Evolutionary conservation across 768 basidiomycete genomes (phyloP).

Genomic region (Calocybe cyanea): DNA sequence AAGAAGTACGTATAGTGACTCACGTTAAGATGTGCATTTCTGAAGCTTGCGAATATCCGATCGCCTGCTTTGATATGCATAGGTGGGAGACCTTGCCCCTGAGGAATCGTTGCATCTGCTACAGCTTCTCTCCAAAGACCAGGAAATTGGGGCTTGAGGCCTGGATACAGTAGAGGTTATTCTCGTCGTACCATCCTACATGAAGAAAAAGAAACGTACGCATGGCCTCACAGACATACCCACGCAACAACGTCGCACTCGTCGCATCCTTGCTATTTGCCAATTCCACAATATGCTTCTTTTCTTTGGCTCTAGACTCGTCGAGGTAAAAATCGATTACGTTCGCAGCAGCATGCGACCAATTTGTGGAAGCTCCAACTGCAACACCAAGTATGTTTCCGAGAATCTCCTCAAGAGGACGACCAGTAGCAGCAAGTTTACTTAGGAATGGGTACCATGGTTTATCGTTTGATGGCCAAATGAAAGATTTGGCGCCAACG

Average conservation of each 20-base stretch:
- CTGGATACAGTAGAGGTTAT: slow-evolving; percentile 16
- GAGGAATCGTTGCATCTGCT: slow-evolving; percentile 29
- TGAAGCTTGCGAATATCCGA: slow-evolving; percentile 35
- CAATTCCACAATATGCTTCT: slow-evolving; percentile 33
- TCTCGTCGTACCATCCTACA: background rate
- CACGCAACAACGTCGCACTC: slow-evolving; percentile 34
- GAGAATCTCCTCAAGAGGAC: slow-evolving; percentile 38
- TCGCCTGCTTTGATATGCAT: slow-evolving; percentile 38
- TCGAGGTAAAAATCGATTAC: slow-evolving; percentile 54
- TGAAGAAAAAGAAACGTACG: slow-evolving; percentile 27
- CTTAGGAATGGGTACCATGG: slow-evolving; percentile 36
- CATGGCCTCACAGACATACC: slow-evolving; percentile 52
- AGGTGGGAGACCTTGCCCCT: slow-evolving; percentile 30
- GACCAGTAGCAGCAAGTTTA: slow-evolving; percentile 29
- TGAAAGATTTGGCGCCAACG: slow-evolving; percentile 1
- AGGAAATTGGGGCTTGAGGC: slow-evolving; percentile 36
- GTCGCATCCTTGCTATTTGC: slow-evolving; percentile 26
- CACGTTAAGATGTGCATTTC: slow-evolving; percentile 41
- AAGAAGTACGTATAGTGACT: background rate
- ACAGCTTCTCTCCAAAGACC: slow-evolving; percentile 37
- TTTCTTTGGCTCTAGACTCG: slow-evolving; percentile 33
- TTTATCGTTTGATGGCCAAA: slow-evolving; percentile 22
- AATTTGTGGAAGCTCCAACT: slow-evolving; percentile 43
- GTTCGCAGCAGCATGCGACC: slow-evolving; percentile 44
- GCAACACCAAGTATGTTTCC: slow-evolving; percentile 44